phyloP scores from a whole-genome alignment of 1,284 basidiomycete species.

The Hemileia vastatrix region DNA sequence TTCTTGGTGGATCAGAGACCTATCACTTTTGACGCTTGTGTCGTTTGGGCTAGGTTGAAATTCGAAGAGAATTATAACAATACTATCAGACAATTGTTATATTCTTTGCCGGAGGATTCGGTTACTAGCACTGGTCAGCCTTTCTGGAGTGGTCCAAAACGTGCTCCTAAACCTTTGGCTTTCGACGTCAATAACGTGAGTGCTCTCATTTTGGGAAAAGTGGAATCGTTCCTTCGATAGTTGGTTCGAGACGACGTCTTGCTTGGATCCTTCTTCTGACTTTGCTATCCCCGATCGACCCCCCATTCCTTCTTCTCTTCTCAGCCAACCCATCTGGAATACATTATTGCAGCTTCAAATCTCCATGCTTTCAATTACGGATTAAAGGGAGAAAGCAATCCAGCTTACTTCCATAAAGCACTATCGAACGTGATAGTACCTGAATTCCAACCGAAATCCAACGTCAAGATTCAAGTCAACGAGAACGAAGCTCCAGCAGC shows the following conservation, averaged over 20 bases:
- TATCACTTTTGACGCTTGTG: slow-evolving; percentile 91
- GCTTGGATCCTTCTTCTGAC: neutral
- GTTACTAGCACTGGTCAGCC: slow-evolving; percentile 37
- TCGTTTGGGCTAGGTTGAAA: slow-evolving; percentile 88
- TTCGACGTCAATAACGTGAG: slow-evolving; percentile 79
- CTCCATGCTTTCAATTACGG: slow-evolving; percentile 98
- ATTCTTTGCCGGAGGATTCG: slow-evolving; percentile 87
- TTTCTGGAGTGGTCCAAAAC: slow-evolving; percentile 69
- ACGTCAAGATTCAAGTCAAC: slow-evolving; percentile 85
- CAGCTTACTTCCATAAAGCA: slow-evolving; percentile 68
- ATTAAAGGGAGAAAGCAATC: slow-evolving; percentile 76
- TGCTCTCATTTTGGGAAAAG: slow-evolving; percentile 19
- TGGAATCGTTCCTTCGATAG: neutral
- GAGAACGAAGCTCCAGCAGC: slow-evolving; percentile 75
- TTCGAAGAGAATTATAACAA: slow-evolving; percentile 94
- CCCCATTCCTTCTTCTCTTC: slow-evolving; percentile 2
- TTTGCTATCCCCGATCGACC: neutral
- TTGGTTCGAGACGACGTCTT: neutral
- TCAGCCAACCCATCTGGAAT: slow-evolving; percentile 74
- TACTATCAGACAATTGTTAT: slow-evolving; percentile 82
- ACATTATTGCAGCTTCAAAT: slow-evolving; percentile 87
- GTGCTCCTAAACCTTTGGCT: slow-evolving; percentile 78
- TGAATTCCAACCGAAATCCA: slow-evolving; percentile 83
- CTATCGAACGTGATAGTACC: slow-evolving; percentile 77
- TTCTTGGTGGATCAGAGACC: slow-evolving; percentile 89